These are phyloP conservation scores for Carpinus fangiana DNA, from an alignment of 306 rosid species.

Conservation along the genomic window DNA sequence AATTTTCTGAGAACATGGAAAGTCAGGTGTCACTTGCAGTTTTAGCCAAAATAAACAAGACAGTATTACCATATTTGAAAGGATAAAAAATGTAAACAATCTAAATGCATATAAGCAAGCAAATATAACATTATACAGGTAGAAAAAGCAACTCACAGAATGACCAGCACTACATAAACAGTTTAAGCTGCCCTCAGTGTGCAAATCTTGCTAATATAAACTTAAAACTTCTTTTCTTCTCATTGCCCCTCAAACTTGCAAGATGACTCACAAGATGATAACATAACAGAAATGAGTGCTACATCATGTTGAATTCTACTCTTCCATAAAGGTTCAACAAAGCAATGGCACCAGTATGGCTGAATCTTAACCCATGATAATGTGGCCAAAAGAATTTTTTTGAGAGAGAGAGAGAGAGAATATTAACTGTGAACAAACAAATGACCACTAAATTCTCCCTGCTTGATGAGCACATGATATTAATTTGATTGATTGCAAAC, in stretches of 20 bases:
- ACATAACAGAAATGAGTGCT: background rate
- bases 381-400: background rate
- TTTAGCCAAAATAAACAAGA: constrained; percentile 11
- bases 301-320: background rate
- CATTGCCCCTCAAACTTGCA: background rate
- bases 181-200: background rate
- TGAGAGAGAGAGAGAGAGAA: background rate
- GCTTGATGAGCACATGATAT: background rate
- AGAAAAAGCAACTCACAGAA: background rate
- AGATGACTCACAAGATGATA: background rate
- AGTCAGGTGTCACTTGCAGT: constrained; percentile 24
- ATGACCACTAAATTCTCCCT: background rate
- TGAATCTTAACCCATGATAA: background rate
- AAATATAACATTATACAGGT: constrained; percentile 1
- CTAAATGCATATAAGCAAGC: constrained; percentile 13
- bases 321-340: background rate
- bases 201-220: background rate
- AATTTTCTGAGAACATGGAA: constrained; percentile 64
- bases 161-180: background rate
- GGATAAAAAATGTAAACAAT: constrained; percentile 12
- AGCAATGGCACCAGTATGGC: background rate
- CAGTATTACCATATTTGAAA: background rate
- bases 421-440: background rate
- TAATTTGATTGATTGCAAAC: background rate
- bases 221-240: background rate